A percentile compares a stretch with the other conserved stretches of the same genome.
These are phyloP conservation scores for Amanita subjunquillea DNA, from an alignment of 768 basidiomycete species.

Conservation along the genomic window DNA sequence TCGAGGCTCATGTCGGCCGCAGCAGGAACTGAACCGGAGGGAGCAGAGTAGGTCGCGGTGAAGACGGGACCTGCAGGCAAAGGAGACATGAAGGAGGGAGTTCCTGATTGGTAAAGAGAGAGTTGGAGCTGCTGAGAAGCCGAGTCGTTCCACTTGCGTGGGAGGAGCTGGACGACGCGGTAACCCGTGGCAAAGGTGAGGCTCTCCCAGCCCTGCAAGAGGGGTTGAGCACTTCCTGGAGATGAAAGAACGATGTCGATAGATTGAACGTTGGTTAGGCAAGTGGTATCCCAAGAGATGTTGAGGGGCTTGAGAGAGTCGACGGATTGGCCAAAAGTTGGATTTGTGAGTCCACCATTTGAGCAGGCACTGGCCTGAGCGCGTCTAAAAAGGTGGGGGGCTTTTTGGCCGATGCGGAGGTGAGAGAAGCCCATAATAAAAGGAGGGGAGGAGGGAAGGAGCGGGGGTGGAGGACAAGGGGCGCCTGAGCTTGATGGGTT, in stretches of 20 bases:
- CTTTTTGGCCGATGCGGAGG: constrained; percentile 14
- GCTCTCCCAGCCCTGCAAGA: constrained; percentile 47
- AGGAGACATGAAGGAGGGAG: constrained; percentile 38
- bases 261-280: constrained; percentile 29
- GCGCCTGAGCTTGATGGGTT: neutral
- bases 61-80: constrained; percentile 63
- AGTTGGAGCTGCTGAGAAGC: constrained; percentile 41
- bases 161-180: constrained; percentile 39
- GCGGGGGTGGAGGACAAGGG: neutral
- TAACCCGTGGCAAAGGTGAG: constrained; percentile 38
- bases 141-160: constrained; percentile 66
- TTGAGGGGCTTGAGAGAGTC: constrained; percentile 38
- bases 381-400: constrained; percentile 14
- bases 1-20: constrained; percentile 36
- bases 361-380: constrained; percentile 28
- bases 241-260: constrained; percentile 66
- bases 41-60: constrained; percentile 45
- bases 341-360: constrained; percentile 47
- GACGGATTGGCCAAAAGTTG: constrained; percentile 35
- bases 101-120: constrained; percentile 40
- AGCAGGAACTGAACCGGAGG: constrained; percentile 27
- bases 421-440: constrained; percentile 15
- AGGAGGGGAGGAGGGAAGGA: neutral
- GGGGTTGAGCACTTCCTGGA: constrained; percentile 27
- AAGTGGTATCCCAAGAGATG: constrained; percentile 58